A percentile compares a stretch with the other conserved stretches of the same genome.
These are phyloP conservation scores for Pseudocercospora macadamiae DNA, from an alignment of 2,329 filamentous ascomycete genomes.

Conservation along the genomic window DNA sequence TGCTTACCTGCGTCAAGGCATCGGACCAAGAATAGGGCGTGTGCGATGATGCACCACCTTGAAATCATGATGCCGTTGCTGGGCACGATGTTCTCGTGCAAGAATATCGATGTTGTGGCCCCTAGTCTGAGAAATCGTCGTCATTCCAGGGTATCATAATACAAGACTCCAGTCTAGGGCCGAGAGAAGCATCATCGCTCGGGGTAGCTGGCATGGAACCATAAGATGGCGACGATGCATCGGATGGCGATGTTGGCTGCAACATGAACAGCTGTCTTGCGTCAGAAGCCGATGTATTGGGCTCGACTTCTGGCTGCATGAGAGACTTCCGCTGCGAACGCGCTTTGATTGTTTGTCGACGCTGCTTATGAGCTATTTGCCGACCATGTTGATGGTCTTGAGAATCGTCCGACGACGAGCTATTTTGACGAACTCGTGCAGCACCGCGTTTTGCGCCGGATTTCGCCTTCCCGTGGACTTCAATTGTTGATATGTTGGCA, in stretches of 20 bases:
- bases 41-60: background rate
- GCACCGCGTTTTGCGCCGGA: background rate
- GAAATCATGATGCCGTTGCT: background rate
- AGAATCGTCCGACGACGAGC: background rate
- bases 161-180: background rate
- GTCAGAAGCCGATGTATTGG: background rate
- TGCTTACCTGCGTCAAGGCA: too few relatives aligned
- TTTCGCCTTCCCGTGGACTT: too few relatives aligned
- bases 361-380: background rate
- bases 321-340: background rate
- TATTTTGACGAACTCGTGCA: background rate
- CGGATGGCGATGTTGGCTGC: background rate
- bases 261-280: background rate
- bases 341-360: background rate
- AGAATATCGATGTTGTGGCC: background rate
- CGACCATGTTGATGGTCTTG: background rate
- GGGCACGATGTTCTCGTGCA: background rate
- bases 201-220: background rate
- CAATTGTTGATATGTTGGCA: background rate
- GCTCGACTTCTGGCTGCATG: background rate
- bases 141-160: conserved; percentile 3
- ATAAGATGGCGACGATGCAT: background rate
- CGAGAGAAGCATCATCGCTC: background rate
- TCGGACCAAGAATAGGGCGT: too few relatives aligned
- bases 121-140: background rate